These are phyloP conservation scores for Ramaria rubella DNA, from an alignment of 768 basidiomycete genomes.

Conservation along the genomic window DNA sequence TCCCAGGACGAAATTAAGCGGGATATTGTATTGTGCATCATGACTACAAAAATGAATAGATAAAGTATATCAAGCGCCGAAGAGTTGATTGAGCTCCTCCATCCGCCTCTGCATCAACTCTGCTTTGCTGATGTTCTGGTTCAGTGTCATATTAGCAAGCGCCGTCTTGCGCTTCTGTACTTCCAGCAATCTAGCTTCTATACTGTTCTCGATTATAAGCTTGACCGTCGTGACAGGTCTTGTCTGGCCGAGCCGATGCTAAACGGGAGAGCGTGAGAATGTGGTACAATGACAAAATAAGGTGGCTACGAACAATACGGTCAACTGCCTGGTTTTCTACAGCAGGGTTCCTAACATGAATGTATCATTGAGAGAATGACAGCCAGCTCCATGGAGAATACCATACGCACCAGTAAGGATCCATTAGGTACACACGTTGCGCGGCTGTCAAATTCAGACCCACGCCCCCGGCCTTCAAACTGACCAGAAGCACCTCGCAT, in stretches of 20 bases:
- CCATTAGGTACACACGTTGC: slow-evolving; percentile 90
- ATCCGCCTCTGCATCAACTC: slow-evolving; percentile 82
- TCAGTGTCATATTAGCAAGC: slow-evolving; percentile 86
- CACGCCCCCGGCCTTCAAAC: slow-evolving; percentile 94
- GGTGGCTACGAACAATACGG: slow-evolving; percentile 66
- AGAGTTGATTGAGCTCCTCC: slow-evolving; percentile 79
- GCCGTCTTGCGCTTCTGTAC: slow-evolving; percentile 94
- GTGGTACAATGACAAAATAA: not conserved
- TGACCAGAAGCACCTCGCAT: slow-evolving; percentile 92
- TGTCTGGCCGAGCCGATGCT: slow-evolving; percentile 96
- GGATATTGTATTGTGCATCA: slow-evolving; percentile 1
- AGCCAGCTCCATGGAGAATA: not conserved
- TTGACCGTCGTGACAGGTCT: slow-evolving; percentile 87
- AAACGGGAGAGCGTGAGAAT: slow-evolving; percentile 10
- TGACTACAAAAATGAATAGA: not conserved
- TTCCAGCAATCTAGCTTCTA: slow-evolving; percentile 87
- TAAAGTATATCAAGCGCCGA: slow-evolving; percentile 23
- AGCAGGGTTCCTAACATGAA: slow-evolving; percentile 81
- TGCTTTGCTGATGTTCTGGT: slow-evolving; percentile 75
- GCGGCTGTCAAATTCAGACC: slow-evolving; percentile 95
- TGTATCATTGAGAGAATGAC: not conserved
- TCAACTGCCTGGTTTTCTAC: slow-evolving; percentile 98
- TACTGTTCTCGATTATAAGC: slow-evolving; percentile 89
- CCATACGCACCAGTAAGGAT: slow-evolving; percentile 78
- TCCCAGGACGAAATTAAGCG: not conserved